phyloP scores from a whole-genome alignment of 192 early-diverging fungal species.

The Haplosporangium gracile region DNA sequence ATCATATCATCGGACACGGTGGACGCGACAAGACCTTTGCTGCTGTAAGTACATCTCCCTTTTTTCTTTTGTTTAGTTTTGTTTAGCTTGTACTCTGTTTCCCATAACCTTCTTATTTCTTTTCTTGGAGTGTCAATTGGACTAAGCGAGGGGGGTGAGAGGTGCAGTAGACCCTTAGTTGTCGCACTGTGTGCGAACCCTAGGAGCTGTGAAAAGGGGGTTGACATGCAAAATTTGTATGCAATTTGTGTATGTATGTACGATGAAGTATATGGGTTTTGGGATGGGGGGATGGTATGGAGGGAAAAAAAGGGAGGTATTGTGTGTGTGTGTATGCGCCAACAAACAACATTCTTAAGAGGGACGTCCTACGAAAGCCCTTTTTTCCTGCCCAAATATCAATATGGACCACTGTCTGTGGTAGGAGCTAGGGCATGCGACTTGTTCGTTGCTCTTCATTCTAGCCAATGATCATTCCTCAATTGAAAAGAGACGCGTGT shows the following conservation, averaged over 20 bases:
- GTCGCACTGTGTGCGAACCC: not conserved
- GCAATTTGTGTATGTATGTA: not conserved
- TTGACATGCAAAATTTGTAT: not conserved
- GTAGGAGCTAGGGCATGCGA: not conserved
- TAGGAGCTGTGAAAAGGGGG: not conserved
- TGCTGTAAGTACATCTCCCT: conserved; percentile 30
- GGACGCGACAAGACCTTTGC: conserved; percentile 58
- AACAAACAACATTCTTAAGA: not conserved
- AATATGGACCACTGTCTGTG: not conserved
- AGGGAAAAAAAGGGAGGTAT: not conserved
- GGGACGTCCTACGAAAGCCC: not conserved
- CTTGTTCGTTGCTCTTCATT: not conserved
- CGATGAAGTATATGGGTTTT: not conserved
- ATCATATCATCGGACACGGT: conserved; percentile 55
- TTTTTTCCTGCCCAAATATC: not conserved
- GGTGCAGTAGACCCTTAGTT: not conserved
- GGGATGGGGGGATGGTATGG: not conserved
- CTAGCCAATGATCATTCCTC: not conserved
- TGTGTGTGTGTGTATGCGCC: not conserved
- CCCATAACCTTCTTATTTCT: not conserved
- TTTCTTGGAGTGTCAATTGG: not conserved
- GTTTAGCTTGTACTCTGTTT: not conserved
- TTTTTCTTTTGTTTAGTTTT: not conserved
- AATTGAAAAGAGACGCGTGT: not conserved
- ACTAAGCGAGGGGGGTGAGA: no score